Evolutionary conservation across 768 basidiomycete species (phyloP), one percentile per base, ranked within the genome.

Genomic region (Lyophyllum decastes): DNA sequence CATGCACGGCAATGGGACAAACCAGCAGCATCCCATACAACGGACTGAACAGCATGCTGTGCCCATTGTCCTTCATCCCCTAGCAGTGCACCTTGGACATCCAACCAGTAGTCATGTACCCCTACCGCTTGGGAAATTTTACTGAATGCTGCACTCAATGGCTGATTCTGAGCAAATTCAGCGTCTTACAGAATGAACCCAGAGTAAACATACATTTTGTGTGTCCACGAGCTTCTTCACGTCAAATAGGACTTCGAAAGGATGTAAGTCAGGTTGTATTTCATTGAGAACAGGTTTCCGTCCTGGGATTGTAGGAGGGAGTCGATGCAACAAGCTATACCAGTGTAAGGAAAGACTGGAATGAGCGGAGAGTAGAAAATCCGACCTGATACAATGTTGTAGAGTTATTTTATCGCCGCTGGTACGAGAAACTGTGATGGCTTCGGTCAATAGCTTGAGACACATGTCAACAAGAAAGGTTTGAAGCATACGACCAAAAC

Each of bases 351-450:
- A 55, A 33, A 46, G 12, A 17, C 8, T 16, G 53, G 27, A 7
- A n/a, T 24, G 4, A 30, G 19, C 38, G 9, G 9, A 17, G 38
- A 35, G 16, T 44, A 50, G 50, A 53, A 22, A 33, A 52, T 64
- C 68, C 30, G 46, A 87, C 92, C 88, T 89, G 64, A 87, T 87
- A 63, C 91, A 93, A 66, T 91, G 88, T 62, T 92, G 89, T 49
- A 94, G 75, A 11, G 87, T 88, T 46, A 85, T 64, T 52, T 80
- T 84, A 69, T 94, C 92, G 33, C 86, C 85, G 27, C 78, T 82
- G 8, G 86, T 86, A 52, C 92, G 83, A 52, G 91, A 82, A n/a
- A 89, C 85, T 44, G 82, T 81, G 58, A 94, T 87, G 2, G 91
- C 92, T 73, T 94, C 92, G 30, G 80, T 75, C 14, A 94, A 72